Evolutionary conservation across 345 rosid species (phyloP).

Genomic region (Salix brachista): DNA sequence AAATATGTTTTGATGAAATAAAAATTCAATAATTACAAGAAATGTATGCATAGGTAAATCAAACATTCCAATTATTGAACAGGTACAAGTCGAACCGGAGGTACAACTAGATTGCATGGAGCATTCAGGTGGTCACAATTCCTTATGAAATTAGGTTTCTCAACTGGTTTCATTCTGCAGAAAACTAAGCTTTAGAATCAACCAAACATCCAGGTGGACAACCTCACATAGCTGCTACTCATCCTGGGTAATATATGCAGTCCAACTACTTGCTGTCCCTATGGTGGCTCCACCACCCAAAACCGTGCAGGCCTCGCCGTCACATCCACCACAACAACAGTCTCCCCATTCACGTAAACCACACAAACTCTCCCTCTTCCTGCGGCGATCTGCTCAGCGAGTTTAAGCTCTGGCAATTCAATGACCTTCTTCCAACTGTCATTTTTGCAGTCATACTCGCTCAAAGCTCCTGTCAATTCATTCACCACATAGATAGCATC

Average conservation of each 20-base stretch:
- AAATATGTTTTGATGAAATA: too few species aligned
- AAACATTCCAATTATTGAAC: too few species aligned
- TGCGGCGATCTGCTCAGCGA: slow-evolving; percentile 38
- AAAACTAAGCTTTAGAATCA: too few species aligned
- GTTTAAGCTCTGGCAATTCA: slow-evolving; percentile 37
- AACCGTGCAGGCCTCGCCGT: slow-evolving; percentile 29
- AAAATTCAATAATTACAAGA: too few species aligned
- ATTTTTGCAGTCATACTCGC: slow-evolving; percentile 27
- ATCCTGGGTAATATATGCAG: slow-evolving; percentile 52
- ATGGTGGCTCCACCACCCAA: slow-evolving; percentile 42
- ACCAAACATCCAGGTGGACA: too few species aligned
- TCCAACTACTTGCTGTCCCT: slow-evolving; percentile 39
- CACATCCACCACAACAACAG: slow-evolving; percentile 41
- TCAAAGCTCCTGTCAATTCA: slow-evolving; percentile 35
- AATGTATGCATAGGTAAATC: too few species aligned
- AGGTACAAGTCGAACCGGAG: too few species aligned
- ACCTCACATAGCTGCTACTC: neutral
- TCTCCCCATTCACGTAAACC: slow-evolving; percentile 26
- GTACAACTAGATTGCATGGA: too few species aligned
- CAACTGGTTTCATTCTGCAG: too few species aligned
- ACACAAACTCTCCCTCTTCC: slow-evolving; percentile 40
- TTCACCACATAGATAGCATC: slow-evolving; percentile 49
- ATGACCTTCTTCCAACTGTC: slow-evolving; percentile 40
- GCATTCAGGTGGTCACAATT: too few species aligned
- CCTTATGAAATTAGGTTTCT: too few species aligned